These are phyloP conservation scores for Notholithocarpus densiflorus DNA, from an alignment of 306 rosid genomes.

Conservation along the genomic window DNA sequence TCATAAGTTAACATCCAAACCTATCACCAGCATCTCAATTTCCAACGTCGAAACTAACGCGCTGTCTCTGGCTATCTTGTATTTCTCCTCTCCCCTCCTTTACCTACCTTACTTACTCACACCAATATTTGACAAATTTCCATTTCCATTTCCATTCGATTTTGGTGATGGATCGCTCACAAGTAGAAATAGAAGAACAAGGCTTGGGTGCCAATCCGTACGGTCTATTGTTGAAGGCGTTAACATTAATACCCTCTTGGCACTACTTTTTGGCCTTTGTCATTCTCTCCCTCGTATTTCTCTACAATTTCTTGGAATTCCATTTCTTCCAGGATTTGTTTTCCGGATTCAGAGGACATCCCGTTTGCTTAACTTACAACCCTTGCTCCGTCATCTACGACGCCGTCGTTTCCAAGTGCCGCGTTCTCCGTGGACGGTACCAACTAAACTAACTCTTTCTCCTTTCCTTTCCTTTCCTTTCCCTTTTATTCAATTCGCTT, in stretches of 20 bases:
- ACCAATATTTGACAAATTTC: too few relatives aligned
- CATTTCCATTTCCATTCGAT: too few relatives aligned
- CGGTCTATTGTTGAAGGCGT: slow-evolving; percentile 36
- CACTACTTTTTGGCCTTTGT: slow-evolving; percentile 43
- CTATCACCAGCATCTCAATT: too few relatives aligned
- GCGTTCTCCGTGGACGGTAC: slow-evolving; percentile 64
- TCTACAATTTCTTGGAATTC: slow-evolving; percentile 70
- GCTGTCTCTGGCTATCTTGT: too few relatives aligned
- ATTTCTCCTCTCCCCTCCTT: too few relatives aligned
- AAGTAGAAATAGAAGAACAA: background rate
- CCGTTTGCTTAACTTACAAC: slow-evolving; percentile 46
- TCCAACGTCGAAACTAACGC: too few relatives aligned
- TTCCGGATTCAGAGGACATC: slow-evolving; percentile 53
- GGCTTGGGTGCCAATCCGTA: slow-evolving; percentile 26
- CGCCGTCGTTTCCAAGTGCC: slow-evolving; percentile 75
- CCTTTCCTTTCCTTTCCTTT: too few relatives aligned
- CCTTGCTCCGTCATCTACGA: slow-evolving; percentile 49
- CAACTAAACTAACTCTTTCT: background rate
- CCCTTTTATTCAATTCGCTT: too few relatives aligned
- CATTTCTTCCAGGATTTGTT: slow-evolving; percentile 60
- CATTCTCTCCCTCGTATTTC: background rate
- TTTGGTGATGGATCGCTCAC: too few relatives aligned
- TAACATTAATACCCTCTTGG: slow-evolving; percentile 47
- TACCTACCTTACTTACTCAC: too few relatives aligned
- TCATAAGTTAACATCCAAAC: too few relatives aligned